phyloP scores from a whole-genome alignment of 2,329 filamentous ascomycete genomes.

The Westerdykella aurantiaca region DNA sequence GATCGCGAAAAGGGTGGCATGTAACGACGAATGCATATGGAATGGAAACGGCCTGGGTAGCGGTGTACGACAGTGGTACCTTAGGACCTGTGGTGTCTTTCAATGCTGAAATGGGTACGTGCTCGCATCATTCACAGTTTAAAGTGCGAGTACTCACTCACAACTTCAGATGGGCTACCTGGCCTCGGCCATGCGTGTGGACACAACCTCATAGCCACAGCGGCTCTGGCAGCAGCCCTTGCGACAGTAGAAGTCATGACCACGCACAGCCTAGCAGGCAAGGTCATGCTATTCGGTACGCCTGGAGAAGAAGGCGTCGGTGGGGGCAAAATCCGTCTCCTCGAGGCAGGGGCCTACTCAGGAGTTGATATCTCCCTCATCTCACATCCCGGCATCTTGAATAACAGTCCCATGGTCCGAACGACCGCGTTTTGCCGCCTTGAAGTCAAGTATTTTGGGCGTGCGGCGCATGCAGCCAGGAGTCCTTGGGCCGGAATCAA shows the following conservation, averaged over 20 bases:
- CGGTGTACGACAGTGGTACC: constrained; percentile 44
- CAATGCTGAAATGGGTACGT: constrained; percentile 36
- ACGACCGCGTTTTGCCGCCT: constrained; percentile 13
- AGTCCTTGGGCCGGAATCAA: constrained; percentile 39
- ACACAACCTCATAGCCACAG: constrained; percentile 51
- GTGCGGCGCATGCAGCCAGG: constrained; percentile 36
- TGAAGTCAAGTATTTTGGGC: constrained; percentile 18
- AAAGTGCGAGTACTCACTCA: not conserved
- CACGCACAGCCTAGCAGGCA: constrained; percentile 40
- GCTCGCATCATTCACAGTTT: not conserved
- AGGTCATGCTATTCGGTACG: constrained; percentile 47
- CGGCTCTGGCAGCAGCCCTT: constrained; percentile 45
- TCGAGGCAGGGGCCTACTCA: constrained; percentile 41
- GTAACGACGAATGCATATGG: constrained; percentile 50
- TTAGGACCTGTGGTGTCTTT: constrained; percentile 45
- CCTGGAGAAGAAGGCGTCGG: constrained; percentile 52
- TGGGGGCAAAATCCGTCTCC: constrained; percentile 48
- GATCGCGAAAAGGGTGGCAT: constrained; percentile 42
- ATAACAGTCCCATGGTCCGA: constrained; percentile 17
- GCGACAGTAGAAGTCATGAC: constrained; percentile 45
- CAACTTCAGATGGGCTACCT: constrained; percentile 41
- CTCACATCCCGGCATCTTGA: constrained; percentile 22
- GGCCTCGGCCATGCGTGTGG: constrained; percentile 51
- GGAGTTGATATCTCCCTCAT: constrained; percentile 33
- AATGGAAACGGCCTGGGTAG: constrained; percentile 50